These are phyloP conservation scores for Leccinum subfulvum DNA, from an alignment of 1,284 basidiomycete genomes.

Conservation along the genomic window DNA sequence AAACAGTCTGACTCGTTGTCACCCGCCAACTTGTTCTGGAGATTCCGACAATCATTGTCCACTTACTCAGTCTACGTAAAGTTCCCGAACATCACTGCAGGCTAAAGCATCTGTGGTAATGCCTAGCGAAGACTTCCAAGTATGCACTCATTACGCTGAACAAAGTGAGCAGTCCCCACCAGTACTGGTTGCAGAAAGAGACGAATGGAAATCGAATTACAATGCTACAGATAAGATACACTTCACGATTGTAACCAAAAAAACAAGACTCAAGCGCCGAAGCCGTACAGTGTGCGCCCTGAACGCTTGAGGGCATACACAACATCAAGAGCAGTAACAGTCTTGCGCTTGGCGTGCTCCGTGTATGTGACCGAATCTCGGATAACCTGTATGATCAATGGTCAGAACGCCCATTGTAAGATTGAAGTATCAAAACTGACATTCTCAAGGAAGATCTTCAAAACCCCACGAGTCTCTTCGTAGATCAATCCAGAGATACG, in stretches of 20 bases:
- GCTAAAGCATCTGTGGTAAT: not conserved
- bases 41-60: not conserved
- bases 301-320: conserved; percentile 84
- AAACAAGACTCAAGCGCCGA: conserved; percentile 49
- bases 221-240: conserved; percentile 34
- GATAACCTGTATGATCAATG: conserved; percentile 44
- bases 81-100: not conserved
- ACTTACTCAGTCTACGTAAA: not conserved
- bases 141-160: not conserved
- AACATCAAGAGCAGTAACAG: conserved; percentile 80
- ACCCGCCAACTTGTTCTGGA: not conserved
- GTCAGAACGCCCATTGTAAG: not conserved
- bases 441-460: conserved; percentile 67
- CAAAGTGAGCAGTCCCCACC: not conserved
- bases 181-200: not conserved
- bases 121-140: not conserved
- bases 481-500: conserved; percentile 73
- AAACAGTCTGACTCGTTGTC: not conserved
- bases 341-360: conserved; percentile 87
- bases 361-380: conserved; percentile 67
- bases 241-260: not conserved
- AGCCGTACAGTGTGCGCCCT: conserved; percentile 76
- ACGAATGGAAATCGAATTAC: conserved; percentile 20
- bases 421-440: conserved; percentile 25
- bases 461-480: conserved; percentile 72